Evolutionary conservation across 2,329 filamentous ascomycete genomes (phyloP).

Genomic region (Daldinia eschscholtzii): DNA sequence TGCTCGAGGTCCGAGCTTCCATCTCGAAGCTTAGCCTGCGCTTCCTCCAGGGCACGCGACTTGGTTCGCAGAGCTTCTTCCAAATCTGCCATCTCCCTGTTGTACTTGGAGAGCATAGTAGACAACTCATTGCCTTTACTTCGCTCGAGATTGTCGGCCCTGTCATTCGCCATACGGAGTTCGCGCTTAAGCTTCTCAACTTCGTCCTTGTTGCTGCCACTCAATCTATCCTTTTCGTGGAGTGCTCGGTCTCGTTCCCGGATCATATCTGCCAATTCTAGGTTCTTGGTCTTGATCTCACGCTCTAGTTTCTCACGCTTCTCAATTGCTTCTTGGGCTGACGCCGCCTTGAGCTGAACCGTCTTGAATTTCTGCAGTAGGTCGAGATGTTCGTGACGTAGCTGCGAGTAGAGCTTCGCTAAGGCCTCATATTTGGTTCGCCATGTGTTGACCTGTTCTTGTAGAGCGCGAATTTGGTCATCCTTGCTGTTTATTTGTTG

Average conservation of each 20-base stretch:
- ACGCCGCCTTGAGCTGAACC: constrained; percentile 95
- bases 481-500: constrained; percentile 92
- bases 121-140: constrained; percentile 96
- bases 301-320: constrained; percentile 93
- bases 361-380: constrained; percentile 96
- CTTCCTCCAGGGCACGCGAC: constrained; percentile 86
- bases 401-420: constrained; percentile 95
- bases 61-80: constrained; percentile 93
- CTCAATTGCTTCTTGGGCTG: constrained; percentile 96
- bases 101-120: constrained; percentile 94
- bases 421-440: constrained; percentile 95
- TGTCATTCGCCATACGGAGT: constrained; percentile 89
- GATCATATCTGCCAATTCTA: constrained; percentile 99
- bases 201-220: constrained; percentile 90
- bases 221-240: constrained; percentile 90
- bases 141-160: constrained; percentile 90
- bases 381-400: constrained; percentile 94
- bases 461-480: constrained; percentile 90
- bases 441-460: constrained; percentile 99
- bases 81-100: constrained; percentile 95
- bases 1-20: constrained; percentile 88
- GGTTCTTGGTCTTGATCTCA: constrained; percentile 98
- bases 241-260: constrained; percentile 92
- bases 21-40: constrained; percentile 81
- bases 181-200: constrained; percentile 95